Conservation (phyloP, 306 rosid species). For the Cicer pinnatifidum region DNA sequence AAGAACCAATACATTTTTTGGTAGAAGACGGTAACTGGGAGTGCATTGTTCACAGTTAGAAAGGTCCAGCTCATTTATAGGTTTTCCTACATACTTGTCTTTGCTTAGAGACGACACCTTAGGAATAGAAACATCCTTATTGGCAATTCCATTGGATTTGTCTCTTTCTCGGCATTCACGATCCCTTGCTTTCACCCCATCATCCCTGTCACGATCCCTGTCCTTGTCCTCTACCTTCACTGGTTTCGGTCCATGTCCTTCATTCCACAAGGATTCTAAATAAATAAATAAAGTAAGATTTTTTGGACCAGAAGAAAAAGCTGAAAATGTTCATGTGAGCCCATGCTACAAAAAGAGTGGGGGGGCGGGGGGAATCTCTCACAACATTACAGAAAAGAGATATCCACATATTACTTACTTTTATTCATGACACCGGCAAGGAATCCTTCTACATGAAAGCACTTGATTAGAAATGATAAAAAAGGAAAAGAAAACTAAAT, state of each 20-base stretch:
- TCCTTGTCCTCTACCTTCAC: slow-evolving; percentile 82
- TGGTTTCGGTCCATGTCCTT: slow-evolving; percentile 68
- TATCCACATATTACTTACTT: slow-evolving; percentile 65
- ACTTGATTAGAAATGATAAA: slow-evolving; percentile 56
- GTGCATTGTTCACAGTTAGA: slow-evolving; percentile 95
- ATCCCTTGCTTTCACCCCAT: slow-evolving; percentile 77
- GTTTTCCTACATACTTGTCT: slow-evolving; percentile 86
- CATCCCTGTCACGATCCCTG: slow-evolving; percentile 71
- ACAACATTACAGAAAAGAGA: slow-evolving; percentile 37
- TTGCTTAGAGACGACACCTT: slow-evolving; percentile 75
- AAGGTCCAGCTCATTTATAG: slow-evolving; percentile 94
- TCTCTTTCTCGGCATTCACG: slow-evolving; percentile 80
- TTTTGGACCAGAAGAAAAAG: slow-evolving; percentile 34
- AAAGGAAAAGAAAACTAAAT: slow-evolving; percentile 30
- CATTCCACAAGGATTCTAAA: slow-evolving; percentile 61
- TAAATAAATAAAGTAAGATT: slow-evolving; percentile 41
- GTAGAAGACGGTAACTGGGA: slow-evolving; percentile 94
- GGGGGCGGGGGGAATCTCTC: slow-evolving; percentile 26
- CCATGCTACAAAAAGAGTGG: slow-evolving; percentile 33
- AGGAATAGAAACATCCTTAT: slow-evolving; percentile 73
- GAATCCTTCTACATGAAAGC: slow-evolving; percentile 84
- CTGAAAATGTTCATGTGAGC: slow-evolving; percentile 33
- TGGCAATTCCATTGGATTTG: slow-evolving; percentile 54
- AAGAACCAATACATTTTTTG: slow-evolving; percentile 69
- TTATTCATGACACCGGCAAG: slow-evolving; percentile 97